These are phyloP conservation scores for Trichothecium sympodiale DNA, from an alignment of 2,329 filamentous ascomycete species.

Conservation along the genomic window DNA sequence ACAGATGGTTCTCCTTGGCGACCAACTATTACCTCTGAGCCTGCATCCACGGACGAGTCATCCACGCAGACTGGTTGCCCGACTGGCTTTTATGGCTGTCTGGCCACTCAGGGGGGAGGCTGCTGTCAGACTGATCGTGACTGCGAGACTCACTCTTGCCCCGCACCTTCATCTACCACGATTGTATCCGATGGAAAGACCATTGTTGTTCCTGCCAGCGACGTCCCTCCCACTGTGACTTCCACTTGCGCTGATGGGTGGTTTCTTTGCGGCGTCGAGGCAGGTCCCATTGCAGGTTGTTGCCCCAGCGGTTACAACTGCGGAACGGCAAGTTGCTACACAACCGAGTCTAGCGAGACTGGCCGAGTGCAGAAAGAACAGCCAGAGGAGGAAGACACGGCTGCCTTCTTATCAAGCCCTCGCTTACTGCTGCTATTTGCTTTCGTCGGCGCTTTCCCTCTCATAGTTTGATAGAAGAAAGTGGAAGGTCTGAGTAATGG, in stretches of 20 bases:
- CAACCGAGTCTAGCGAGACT: conserved; percentile 39
- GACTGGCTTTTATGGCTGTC: conserved; percentile 84
- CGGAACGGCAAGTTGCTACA: conserved; percentile 61
- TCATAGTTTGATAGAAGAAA: not conserved
- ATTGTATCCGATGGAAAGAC: conserved; percentile 60
- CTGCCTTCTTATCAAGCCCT: not conserved
- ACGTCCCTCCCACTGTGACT: conserved; percentile 30
- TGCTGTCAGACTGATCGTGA: conserved; percentile 84
- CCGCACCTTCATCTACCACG: conserved; percentile 46
- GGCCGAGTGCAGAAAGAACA: conserved; percentile 43
- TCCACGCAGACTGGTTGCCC: conserved; percentile 49
- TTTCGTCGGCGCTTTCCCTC: not conserved
- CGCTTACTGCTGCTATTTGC: not conserved
- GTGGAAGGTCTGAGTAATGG: not conserved
- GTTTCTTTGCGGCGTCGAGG: conserved; percentile 53
- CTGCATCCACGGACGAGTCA: not conserved
- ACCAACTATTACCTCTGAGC: conserved; percentile 20
- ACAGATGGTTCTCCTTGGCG: conserved; percentile 35
- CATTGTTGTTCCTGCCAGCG: conserved; percentile 51
- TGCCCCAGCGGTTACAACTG: conserved; percentile 72
- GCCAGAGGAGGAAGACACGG: conserved; percentile 17
- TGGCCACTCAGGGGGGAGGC: conserved; percentile 68
- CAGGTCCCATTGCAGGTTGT: conserved; percentile 62
- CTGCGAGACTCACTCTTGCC: conserved; percentile 73
- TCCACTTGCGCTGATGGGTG: conserved; percentile 65